Conservation (phyloP, 2,329 filamentous ascomycete genomes). For the Neopestalotiopsis clavispora region DNA sequence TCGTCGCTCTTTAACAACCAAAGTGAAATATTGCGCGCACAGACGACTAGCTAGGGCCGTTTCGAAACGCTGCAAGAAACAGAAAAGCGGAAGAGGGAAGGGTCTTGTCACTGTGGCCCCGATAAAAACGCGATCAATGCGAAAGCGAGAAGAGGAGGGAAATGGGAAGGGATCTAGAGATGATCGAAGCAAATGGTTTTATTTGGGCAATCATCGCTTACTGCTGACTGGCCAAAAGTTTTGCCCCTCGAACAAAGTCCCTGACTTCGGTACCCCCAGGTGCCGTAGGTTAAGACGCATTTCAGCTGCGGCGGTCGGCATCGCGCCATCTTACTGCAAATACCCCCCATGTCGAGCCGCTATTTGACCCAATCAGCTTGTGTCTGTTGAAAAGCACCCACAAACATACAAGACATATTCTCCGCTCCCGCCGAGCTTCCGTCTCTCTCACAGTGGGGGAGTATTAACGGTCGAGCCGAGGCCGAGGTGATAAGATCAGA, state of each 20-base stretch:
- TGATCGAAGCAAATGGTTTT: background rate
- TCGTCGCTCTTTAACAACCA: background rate
- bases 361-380: background rate
- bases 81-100: background rate
- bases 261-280: background rate
- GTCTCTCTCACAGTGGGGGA: background rate
- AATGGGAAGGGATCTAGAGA: background rate
- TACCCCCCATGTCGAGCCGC: background rate
- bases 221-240: constrained; percentile 7
- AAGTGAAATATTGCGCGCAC: constrained; percentile 2
- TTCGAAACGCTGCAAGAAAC: background rate
- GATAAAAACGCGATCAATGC: background rate
- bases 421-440: background rate
- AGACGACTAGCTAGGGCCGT: background rate
- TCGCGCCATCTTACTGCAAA: background rate
- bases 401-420: background rate
- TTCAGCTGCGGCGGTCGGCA: constrained; percentile 1
- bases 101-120: background rate
- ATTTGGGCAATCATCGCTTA: background rate
- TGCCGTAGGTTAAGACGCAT: background rate
- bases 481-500: constrained; percentile 2
- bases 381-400: constrained; percentile 6
- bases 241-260: constrained; percentile 4
- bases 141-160: background rate
- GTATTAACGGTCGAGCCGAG: constrained; percentile 10